Evolutionary conservation across 495 filamentous ascomycete species (phyloP).

Genomic region (Aspergillus nanangensis): DNA sequence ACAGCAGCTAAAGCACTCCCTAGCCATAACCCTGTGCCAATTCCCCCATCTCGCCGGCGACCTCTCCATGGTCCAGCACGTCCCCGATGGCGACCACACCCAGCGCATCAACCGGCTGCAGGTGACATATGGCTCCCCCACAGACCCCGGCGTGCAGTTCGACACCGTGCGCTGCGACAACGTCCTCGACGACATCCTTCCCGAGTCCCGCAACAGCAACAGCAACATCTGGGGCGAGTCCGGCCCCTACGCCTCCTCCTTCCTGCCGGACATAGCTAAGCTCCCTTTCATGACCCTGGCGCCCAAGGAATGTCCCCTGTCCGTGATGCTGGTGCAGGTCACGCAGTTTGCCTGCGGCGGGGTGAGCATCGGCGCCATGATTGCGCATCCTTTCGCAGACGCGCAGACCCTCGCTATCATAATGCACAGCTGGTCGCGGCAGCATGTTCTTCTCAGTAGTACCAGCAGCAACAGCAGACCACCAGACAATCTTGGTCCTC

Average conservation of each 20-base stretch:
- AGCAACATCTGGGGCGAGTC: neutral
- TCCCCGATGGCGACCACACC: constrained; percentile 1
- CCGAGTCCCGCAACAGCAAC: neutral
- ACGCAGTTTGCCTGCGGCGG: neutral
- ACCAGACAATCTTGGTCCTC: too few relatives aligned
- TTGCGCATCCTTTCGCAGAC: neutral
- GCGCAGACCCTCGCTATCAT: neutral
- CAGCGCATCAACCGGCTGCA: neutral
- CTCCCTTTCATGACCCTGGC: neutral
- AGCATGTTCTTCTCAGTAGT: neutral
- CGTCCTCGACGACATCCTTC: neutral
- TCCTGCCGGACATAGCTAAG: neutral
- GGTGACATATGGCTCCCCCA: neutral
- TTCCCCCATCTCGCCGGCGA: constrained; percentile 2
- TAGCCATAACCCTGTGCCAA: neutral
- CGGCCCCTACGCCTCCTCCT: neutral
- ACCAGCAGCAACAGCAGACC: neutral
- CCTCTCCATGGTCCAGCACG: neutral
- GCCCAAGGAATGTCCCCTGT: neutral
- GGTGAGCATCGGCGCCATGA: neutral
- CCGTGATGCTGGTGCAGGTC: neutral
- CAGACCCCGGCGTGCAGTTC: neutral
- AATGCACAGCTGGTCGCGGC: neutral
- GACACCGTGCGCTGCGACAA: neutral
- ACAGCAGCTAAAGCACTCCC: constrained; percentile 1